These are phyloP conservation scores for Cryptosporidium tyzzeri DNA, from an alignment of 169 alveolate genomes.

Conservation along the genomic window DNA sequence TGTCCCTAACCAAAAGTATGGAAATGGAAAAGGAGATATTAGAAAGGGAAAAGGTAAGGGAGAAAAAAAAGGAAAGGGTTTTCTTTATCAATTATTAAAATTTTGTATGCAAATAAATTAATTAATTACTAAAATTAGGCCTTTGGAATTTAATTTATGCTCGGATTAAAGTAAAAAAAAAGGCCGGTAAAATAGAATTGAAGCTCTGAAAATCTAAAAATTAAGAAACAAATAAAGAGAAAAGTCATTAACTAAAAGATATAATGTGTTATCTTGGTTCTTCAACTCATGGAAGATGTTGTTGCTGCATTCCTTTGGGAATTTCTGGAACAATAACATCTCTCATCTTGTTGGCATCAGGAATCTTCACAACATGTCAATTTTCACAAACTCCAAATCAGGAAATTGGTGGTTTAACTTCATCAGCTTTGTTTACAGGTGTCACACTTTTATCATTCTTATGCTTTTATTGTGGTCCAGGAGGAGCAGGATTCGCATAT, in stretches of 20 bases:
- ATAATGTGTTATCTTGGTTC: slow-evolving; percentile 68
- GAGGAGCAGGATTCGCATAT: slow-evolving; percentile 73
- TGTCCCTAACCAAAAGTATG: background rate
- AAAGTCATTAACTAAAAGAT: background rate
- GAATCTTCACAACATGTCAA: slow-evolving; percentile 48
- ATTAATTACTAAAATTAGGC: background rate
- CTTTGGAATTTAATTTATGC: background rate
- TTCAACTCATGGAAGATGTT: slow-evolving; percentile 52
- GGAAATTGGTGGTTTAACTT: slow-evolving; percentile 65
- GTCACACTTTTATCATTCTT: slow-evolving; percentile 28
- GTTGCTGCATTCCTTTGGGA: slow-evolving; percentile 70
- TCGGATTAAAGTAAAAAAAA: slow-evolving; percentile 19
- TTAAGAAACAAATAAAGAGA: background rate
- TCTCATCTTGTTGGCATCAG: slow-evolving; percentile 10
- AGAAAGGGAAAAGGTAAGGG: background rate
- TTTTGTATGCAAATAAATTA: background rate
- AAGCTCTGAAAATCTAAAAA: background rate
- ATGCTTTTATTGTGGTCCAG: slow-evolving; percentile 62
- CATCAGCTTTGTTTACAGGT: slow-evolving; percentile 52
- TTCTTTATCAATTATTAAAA: no score
- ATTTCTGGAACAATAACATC: slow-evolving; percentile 61
- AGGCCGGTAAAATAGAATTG: background rate
- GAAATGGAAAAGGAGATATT: background rate
- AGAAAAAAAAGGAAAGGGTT: background rate
- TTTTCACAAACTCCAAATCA: slow-evolving; percentile 69